Evolutionary conservation across 2,329 filamentous ascomycete genomes (phyloP).

Genomic region (Zymoseptoria crescenta): DNA sequence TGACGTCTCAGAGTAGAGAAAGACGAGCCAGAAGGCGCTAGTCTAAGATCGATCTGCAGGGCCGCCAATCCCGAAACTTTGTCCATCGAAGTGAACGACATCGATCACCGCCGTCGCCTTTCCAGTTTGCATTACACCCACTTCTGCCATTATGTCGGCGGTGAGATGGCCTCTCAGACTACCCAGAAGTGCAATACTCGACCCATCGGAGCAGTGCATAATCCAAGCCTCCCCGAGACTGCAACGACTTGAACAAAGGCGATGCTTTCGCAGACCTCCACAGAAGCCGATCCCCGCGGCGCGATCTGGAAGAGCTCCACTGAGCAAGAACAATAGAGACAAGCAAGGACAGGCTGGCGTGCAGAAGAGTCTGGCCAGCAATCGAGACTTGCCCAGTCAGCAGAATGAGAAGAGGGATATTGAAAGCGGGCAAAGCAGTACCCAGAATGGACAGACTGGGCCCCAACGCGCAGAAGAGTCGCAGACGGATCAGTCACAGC

Average conservation of each 20-base stretch:
- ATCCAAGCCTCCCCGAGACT: neutral
- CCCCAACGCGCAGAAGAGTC: conserved; percentile 7
- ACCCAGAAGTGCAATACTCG: conserved; percentile 5
- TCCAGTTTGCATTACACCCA: neutral
- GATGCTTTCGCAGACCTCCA: conserved; percentile 14
- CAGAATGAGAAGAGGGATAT: neutral
- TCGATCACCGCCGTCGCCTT: neutral
- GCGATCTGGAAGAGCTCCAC: conserved; percentile 3
- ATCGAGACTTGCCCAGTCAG: neutral
- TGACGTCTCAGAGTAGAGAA: neutral
- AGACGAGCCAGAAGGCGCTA: neutral
- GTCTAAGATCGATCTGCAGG: neutral
- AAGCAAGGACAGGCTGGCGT: neutral
- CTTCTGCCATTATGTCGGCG: conserved; percentile 5
- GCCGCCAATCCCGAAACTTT: neutral
- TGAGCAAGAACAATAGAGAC: conserved; percentile 4
- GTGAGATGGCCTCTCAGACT: conserved; percentile 9
- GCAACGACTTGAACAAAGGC: conserved; percentile 9
- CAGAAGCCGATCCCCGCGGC: conserved; percentile 1
- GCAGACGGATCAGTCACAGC: conserved; percentile 21
- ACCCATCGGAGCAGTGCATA: neutral
- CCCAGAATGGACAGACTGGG: neutral
- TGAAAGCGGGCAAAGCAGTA: neutral
- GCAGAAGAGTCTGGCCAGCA: neutral
- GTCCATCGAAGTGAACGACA: neutral